A percentile compares a stretch with the other conserved stretches of the same genome.
Conservation (phyloP, 495 filamentous ascomycete genomes). For the Monascus purpureus region DNA sequence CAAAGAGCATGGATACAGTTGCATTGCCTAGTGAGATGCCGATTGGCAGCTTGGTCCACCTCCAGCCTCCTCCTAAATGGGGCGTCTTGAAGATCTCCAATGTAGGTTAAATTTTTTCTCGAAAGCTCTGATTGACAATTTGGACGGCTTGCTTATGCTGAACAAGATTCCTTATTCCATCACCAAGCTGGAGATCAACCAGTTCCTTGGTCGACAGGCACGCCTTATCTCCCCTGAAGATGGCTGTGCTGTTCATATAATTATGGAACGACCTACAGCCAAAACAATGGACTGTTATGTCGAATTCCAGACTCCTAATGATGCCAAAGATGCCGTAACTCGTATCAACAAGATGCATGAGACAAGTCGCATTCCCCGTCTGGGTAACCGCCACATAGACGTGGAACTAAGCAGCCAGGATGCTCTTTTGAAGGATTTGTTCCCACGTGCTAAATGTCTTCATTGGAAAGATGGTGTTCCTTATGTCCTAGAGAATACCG, state of each 20-base stretch:
- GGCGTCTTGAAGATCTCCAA: constrained; percentile 37
- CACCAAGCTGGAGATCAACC: constrained; percentile 51
- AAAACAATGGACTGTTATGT: constrained; percentile 70
- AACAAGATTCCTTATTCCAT: constrained; percentile 54
- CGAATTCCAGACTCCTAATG: constrained; percentile 42
- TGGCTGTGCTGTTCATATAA: constrained; percentile 59
- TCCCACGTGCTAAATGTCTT: constrained; percentile 52
- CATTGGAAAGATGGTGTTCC: constrained; percentile 41
- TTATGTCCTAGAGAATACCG: constrained; percentile 19
- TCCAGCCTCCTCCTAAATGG: constrained; percentile 9
- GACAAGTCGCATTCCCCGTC: constrained; percentile 32
- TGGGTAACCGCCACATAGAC: constrained; percentile 53
- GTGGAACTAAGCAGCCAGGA: constrained; percentile 46
- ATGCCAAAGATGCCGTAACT: constrained; percentile 34
- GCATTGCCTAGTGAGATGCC: constrained; percentile 11
- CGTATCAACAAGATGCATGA: constrained; percentile 28
- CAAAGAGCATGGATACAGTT: constrained; percentile 3
- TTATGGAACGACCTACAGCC: constrained; percentile 64
- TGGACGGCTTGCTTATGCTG: constrained; percentile 2
- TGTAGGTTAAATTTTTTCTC: constrained; percentile 16
- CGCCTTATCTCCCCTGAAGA: constrained; percentile 37
- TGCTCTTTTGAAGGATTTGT: constrained; percentile 49
- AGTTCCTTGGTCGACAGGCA: constrained; percentile 55
- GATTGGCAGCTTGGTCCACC: constrained; percentile 10
- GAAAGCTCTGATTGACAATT: background rate